Evolutionary conservation across 352 stramenopile species (phyloP), one percentile per base, ranked within the genome.

Genomic region (Halophytophthora polymorphica): DNA sequence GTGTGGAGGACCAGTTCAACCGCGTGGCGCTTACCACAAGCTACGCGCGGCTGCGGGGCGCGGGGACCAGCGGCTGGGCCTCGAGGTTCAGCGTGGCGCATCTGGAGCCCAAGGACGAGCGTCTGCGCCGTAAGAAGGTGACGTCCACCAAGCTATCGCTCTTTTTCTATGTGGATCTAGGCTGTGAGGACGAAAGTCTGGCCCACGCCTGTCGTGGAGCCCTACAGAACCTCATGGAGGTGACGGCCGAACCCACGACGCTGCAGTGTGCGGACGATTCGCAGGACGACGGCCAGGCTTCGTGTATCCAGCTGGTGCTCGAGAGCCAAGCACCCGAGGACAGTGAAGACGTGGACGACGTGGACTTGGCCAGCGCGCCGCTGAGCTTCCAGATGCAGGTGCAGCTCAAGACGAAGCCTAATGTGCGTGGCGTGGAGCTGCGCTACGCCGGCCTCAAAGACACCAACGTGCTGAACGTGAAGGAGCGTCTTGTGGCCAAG

Each of bases 101-200:
- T 5, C 49, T 88, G 35, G 66, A 68, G 25, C 77, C 74, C 2
- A 58, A 52, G 12, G 75, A 87, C 55, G 62, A 76, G 53, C 64
- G 56, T 5, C 51, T 84, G 35, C 58, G 50, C 6, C 65, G 68
- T 34, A 61, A 66, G 47, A 25, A 58, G 10, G 66, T 81, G 17
- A 47, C 53, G 7, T 52, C 29, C n/a, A 91, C 78, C 49, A 83
- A 81, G 45, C 34, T 88, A 10, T 91, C 83, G 37, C 64, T 93
- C 7, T 91, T 88, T 39, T 91, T 90, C 58, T 93, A 91, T 38
- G 54, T 91, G 6, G 83, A 93, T 31, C 40, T 91, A 25, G 62
- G 73, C 19, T 93, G 83, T 42, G 78, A 62, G 36, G 83, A 93
- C 48, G 83, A 93, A 46, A 71, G 54, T 37, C 46, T 86, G 42